Evolutionary conservation across 2,329 filamentous ascomycete genomes (phyloP).

Genomic region (Emergomyces africanus): DNA sequence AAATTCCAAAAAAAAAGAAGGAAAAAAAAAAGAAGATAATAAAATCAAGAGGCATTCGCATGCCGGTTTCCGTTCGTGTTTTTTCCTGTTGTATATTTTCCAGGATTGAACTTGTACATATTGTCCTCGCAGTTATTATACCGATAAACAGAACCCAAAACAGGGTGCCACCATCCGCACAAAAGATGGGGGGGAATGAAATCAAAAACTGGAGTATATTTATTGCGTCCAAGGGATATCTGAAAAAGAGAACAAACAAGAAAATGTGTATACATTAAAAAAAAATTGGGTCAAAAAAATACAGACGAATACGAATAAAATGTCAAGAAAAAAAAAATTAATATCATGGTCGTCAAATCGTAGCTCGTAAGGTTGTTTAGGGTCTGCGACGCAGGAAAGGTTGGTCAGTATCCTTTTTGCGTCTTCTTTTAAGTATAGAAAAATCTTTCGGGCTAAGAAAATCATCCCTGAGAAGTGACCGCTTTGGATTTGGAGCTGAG

Average conservation of each 20-base stretch:
- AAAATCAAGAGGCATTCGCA: background rate
- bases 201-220: background rate
- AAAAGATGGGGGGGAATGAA: background rate
- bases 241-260: background rate
- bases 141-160: background rate
- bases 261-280: background rate
- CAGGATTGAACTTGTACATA: background rate
- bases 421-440: background rate
- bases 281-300: background rate
- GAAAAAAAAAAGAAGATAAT: background rate
- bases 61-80: background rate
- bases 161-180: no score
- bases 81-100: background rate
- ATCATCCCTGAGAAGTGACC: constrained; percentile 22
- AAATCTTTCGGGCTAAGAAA: background rate
- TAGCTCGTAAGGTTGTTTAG: constrained; percentile 6
- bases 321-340: constrained; percentile 2
- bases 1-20: no score
- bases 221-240: background rate
- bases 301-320: background rate
- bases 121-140: background rate
- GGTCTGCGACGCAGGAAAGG: constrained; percentile 6
- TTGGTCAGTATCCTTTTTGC: no score
- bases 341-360: constrained; percentile 14
- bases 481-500: constrained; percentile 32